phyloP scores from a whole-genome alignment of 306 rosid genomes.

The Carpinus viminea region DNA sequence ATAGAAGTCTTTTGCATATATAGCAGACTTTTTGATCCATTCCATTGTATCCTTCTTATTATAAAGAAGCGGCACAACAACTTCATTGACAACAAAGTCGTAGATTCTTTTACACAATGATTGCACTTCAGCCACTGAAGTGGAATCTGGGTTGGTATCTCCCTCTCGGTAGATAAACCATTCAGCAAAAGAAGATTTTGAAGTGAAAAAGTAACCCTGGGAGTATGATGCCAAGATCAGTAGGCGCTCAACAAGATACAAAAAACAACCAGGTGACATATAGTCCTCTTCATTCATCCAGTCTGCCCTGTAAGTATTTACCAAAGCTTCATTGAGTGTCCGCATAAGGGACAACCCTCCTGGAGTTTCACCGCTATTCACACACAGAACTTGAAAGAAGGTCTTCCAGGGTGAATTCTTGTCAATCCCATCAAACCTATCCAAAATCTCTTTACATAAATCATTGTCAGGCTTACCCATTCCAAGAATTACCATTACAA shows the following conservation, averaged over 20 bases:
- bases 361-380: not conserved
- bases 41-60: constrained; percentile 5
- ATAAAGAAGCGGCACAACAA: constrained; percentile 25
- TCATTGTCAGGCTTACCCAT: constrained; percentile 27
- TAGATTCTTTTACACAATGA: not conserved
- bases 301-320: constrained; percentile 34
- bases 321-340: constrained; percentile 40
- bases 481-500: constrained; percentile 50
- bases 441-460: constrained; percentile 15
- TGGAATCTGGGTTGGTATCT: constrained; percentile 19
- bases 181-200: constrained; percentile 59
- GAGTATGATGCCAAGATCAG: constrained; percentile 37
- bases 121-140: not conserved
- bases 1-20: constrained; percentile 18
- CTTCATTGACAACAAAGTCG: constrained; percentile 11
- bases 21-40: constrained; percentile 44
- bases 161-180: constrained; percentile 55
- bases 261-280: constrained; percentile 61
- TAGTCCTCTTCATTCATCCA: constrained; percentile 35
- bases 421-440: constrained; percentile 13
- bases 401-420: constrained; percentile 41
- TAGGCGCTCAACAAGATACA: constrained; percentile 72
- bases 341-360: not conserved
- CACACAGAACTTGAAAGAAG: constrained; percentile 35
- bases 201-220: constrained; percentile 42